Conservation (phyloP, 2,329 filamentous ascomycete genomes). For the Hysterium pulicare region DNA sequence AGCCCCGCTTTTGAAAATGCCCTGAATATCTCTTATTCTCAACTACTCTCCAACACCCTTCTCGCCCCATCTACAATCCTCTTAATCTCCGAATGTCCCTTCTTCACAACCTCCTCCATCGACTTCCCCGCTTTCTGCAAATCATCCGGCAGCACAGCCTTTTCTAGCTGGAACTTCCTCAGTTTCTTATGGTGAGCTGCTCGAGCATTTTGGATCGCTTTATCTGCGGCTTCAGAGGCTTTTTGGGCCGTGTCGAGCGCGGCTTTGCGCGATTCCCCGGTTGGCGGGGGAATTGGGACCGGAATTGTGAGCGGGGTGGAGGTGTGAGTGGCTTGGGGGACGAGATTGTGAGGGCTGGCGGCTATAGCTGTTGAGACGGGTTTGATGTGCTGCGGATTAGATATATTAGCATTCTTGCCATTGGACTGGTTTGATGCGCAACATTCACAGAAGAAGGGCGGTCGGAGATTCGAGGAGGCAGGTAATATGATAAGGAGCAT, state of each 20-base stretch:
- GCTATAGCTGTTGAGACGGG: constrained; percentile 53
- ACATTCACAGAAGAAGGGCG: too few species aligned
- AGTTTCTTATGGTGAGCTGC: constrained; percentile 49
- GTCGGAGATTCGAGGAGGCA: too few species aligned
- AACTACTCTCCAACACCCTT: constrained; percentile 42
- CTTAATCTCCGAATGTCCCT: constrained; percentile 47
- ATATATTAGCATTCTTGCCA: neutral
- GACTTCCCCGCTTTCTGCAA: constrained; percentile 46
- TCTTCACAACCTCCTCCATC: constrained; percentile 53
- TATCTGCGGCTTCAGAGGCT: constrained; percentile 42
- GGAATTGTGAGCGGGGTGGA: constrained; percentile 51
- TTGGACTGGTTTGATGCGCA: too few species aligned
- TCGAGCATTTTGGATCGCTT: constrained; percentile 42
- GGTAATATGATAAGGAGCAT: constrained; percentile 2
- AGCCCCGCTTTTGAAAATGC: too few species aligned
- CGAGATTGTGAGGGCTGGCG: constrained; percentile 48
- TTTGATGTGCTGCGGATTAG: constrained; percentile 49
- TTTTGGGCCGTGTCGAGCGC: constrained; percentile 39
- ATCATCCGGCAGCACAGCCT: constrained; percentile 46
- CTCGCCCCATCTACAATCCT: constrained; percentile 47
- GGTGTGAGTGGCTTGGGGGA: constrained; percentile 49
- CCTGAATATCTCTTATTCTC: too few species aligned
- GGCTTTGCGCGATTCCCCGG: constrained; percentile 51
- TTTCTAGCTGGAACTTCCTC: constrained; percentile 42
- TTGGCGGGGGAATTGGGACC: constrained; percentile 56